Base-by-base conservation (phyloP, 75 land plant genomes). In the Isoetes taiwanensis region DNA sequence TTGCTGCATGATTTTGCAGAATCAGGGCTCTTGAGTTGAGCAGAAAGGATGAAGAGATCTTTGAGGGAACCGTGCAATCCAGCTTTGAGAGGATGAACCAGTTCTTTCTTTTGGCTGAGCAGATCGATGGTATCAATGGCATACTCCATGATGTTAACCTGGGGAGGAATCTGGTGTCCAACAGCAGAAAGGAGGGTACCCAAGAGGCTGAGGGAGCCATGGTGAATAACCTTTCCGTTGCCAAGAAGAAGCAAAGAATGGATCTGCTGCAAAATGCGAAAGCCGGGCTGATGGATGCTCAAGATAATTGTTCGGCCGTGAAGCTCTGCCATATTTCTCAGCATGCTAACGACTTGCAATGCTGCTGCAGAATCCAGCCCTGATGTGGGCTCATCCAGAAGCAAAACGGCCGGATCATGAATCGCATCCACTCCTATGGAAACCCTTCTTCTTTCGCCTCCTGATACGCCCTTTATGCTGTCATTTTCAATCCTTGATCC, bases 341-440 rank as follows among this genome's bases (percentile, higher is more conserved):
- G 76, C 76, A 84, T 77, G 41, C 72, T 72, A 5, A 84, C 58
- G 31, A 88, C 80, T 52, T 88, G 80, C 24, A 79, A 74, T 0
- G 98, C 96, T 2, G 88, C 80, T 0, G 78, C 67, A 62, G 80
- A 80, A 32, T 93, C 96, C 19, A 91, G 71, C 5, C 97, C 95
- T 0, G 89, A 87, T 0, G 97, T 90, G 2, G 97, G 97, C 40
- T 91, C 95, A 34, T 87, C 98, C 27, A 93, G 72, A 28, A 93
- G 57, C 34, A 93, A 38, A n/a, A 87, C 83, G 8, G 61, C 59
- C 0, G 90, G 90, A 32, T 88, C 88, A 48, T 93, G 98, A 1
- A 93, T 64, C 39, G 73, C 81, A 5, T 86, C 97, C 19, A 87
- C 81, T 0, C 96, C 96, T 20, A 93, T 93, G 0, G 98, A 93